Evolutionary conservation across 192 early-diverging fungal species (phyloP).

Genomic region (Coemansia sp.): DNA sequence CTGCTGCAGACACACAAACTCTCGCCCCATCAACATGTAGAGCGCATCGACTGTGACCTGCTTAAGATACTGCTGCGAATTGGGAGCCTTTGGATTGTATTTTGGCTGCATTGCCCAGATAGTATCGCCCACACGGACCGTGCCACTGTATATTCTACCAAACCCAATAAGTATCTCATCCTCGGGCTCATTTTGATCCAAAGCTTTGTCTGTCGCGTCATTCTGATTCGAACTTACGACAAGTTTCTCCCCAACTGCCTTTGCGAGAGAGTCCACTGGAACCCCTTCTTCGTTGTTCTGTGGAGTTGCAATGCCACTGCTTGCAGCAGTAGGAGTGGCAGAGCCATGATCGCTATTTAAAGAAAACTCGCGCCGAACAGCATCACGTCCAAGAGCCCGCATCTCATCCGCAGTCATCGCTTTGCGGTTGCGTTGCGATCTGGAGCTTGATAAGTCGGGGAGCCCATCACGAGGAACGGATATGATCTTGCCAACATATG

Average conservation of each 20-base stretch:
- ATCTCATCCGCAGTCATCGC: conserved; percentile 86
- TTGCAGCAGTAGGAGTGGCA: conserved; percentile 25
- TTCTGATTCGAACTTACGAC: not conserved
- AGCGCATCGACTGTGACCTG: conserved; percentile 76
- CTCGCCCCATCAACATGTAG: conserved; percentile 97
- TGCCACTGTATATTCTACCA: conserved; percentile 91
- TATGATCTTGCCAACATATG: conserved; percentile 94
- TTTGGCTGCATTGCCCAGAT: conserved; percentile 93
- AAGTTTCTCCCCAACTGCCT: conserved; percentile 36
- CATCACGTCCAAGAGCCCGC: conserved; percentile 68
- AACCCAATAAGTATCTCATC: conserved; percentile 85
- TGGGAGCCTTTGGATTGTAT: conserved; percentile 70
- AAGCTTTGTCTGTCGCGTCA: not conserved
- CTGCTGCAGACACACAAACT: conserved; percentile 75
- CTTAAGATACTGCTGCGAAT: conserved; percentile 56
- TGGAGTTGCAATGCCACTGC: conserved; percentile 37
- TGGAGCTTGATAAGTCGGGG: conserved; percentile 56
- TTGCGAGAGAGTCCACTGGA: conserved; percentile 30
- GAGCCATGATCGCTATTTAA: conserved; percentile 24
- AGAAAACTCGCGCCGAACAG: conserved; percentile 52
- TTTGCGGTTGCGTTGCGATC: conserved; percentile 60
- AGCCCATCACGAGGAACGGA: conserved; percentile 74
- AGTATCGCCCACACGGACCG: conserved; percentile 79
- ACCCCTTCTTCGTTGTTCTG: not conserved
- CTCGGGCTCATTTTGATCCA: conserved; percentile 18